Conservation (phyloP, 352 stramenopile species). For the Pythium oligandrum region DNA sequence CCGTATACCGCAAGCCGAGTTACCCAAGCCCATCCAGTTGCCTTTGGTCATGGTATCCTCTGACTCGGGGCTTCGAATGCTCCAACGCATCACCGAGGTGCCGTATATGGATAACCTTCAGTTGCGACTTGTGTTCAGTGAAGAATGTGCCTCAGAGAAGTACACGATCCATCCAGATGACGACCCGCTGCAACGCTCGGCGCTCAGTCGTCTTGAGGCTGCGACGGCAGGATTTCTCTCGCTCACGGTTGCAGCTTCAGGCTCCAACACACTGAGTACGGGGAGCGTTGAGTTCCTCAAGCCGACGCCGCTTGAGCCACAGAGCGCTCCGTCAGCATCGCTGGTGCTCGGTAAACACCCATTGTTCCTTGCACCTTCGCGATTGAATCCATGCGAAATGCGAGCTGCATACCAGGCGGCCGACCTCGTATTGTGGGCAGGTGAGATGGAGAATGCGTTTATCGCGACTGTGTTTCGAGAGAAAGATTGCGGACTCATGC, state of each 20-base stretch:
- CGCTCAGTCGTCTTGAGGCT: constrained; percentile 30
- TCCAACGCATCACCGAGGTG: constrained; percentile 29
- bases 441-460: constrained; percentile 21
- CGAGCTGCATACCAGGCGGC: constrained; percentile 18
- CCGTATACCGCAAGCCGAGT: constrained; percentile 25
- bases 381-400: constrained; percentile 33
- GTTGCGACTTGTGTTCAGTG: constrained; percentile 55
- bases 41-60: constrained; percentile 67
- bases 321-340: background rate
- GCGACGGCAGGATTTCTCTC: constrained; percentile 50
- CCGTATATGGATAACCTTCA: constrained; percentile 27
- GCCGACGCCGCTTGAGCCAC: background rate
- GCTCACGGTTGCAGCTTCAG: constrained; percentile 42
- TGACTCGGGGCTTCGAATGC: constrained; percentile 43
- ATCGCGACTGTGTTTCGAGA: constrained; percentile 21
- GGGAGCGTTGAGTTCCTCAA: constrained; percentile 36
- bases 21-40: constrained; percentile 39
- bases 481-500: constrained; percentile 30
- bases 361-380: constrained; percentile 22
- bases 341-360: constrained; percentile 29
- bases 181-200: constrained; percentile 31
- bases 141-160: constrained; percentile 32
- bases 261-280: constrained; percentile 20
- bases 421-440: constrained; percentile 12
- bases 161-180: constrained; percentile 40